These are phyloP conservation scores for Lactifluus hygrophoroides DNA, from an alignment of 768 basidiomycete genomes.

Conservation along the genomic window DNA sequence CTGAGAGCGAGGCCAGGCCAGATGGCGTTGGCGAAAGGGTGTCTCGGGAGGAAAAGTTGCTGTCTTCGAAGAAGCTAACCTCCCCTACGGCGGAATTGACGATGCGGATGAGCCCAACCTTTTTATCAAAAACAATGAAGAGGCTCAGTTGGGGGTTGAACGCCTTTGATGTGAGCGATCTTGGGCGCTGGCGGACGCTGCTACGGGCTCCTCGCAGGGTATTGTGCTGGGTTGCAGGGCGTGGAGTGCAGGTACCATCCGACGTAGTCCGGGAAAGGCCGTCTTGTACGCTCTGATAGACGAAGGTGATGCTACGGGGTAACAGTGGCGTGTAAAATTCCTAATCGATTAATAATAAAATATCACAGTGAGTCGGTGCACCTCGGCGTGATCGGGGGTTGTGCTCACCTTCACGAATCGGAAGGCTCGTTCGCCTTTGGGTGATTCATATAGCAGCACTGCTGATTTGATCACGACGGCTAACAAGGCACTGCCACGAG, in stretches of 20 bases:
- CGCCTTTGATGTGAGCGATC: conserved; percentile 25
- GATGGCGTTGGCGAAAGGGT: conserved; percentile 24
- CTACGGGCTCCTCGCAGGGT: neutral
- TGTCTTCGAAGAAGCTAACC: conserved; percentile 49
- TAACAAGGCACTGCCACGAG: conserved; percentile 44
- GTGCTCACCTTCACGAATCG: conserved; percentile 63
- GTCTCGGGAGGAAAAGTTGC: conserved; percentile 13
- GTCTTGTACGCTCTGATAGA: conserved; percentile 58
- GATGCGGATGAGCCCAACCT: conserved; percentile 73
- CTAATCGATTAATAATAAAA: conserved; percentile 32
- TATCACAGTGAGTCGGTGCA: neutral
- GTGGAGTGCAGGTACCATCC: conserved; percentile 30
- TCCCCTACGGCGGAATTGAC: conserved; percentile 77
- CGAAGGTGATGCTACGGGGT: conserved; percentile 59
- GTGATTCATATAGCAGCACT: conserved; percentile 73
- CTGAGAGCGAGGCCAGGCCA: conserved; percentile 19
- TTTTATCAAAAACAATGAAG: conserved; percentile 85
- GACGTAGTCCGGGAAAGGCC: conserved; percentile 34
- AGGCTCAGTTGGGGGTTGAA: conserved; percentile 69
- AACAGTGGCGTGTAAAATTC: conserved; percentile 77
- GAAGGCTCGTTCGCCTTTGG: conserved; percentile 74
- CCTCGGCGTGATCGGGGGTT: neutral
- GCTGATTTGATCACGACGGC: conserved; percentile 69
- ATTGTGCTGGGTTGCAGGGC: conserved; percentile 20
- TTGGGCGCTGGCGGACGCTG: conserved; percentile 2